Evolutionary conservation across 805 yeast genomes (phyloP), one percentile per base, ranked within the genome.

Genomic region (Pichia deserticola): DNA sequence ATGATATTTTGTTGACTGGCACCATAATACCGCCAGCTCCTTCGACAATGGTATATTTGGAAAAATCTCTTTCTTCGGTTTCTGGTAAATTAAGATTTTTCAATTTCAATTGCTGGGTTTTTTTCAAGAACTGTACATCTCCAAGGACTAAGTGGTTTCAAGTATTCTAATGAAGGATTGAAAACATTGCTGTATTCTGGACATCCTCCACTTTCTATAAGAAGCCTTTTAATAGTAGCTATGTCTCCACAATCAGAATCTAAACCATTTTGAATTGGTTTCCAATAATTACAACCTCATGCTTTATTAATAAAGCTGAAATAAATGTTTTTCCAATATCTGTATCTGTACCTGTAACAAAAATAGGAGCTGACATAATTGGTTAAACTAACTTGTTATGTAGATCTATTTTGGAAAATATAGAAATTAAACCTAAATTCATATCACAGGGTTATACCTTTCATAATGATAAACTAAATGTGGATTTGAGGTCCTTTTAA

Each of bases 21-120:
- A 56, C 60, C 29, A 43, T 44, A 10, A 54, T 12, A 6, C 60
- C 60, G 27, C 60, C 60, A 11, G 60, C 60, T 30, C 60, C 60
- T 50, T 56, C 60, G 29, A 56, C 39, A 30, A 41, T 30, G 1
- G 44, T 48, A 3, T 11, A 32, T 8, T n/a, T 42, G 4, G 38
- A 34, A 11, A 7, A 5, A 6, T 8, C 4, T n/a, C 28, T 32
- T 7, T 34, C 37, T 3, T 12, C 7, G 1, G 36, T 10, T 41
- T 37, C 13, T 13, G 47, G 53, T 10, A 44, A 7, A 5, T 42
- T 29, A 4, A 49, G 6, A 9, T 28, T 7, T 7, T 5, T 36
- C 29, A 5, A 49, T 27, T n/a, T 40, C 40, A 34, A 49, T 45
- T 9, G 29, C 5, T 1, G 15, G 13, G 4, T 32, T 30, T n/a